These are phyloP conservation scores for Aspergillus transmontanensis DNA, from an alignment of 2,329 filamentous ascomycete genomes.

Conservation along the genomic window DNA sequence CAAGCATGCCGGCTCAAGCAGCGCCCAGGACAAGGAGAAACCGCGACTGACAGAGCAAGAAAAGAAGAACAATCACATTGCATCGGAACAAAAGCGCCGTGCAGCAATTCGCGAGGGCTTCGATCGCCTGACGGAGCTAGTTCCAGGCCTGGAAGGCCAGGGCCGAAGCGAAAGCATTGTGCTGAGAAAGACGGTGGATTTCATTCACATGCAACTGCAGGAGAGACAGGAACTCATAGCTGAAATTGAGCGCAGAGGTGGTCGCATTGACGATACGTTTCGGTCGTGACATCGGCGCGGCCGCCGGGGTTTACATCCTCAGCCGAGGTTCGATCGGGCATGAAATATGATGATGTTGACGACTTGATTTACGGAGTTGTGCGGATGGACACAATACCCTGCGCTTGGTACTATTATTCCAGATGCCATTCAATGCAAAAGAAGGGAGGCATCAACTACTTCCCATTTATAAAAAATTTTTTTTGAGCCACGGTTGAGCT, in stretches of 20 bases:
- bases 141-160: conserved; percentile 80
- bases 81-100: conserved; percentile 65
- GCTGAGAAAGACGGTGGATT: conserved; percentile 70
- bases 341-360: background rate
- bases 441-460: background rate
- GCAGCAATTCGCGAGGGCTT: conserved; percentile 81
- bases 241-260: conserved; percentile 61
- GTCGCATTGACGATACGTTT: conserved; percentile 51
- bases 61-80: conserved; percentile 75
- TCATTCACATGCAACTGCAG: conserved; percentile 62
- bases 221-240: conserved; percentile 61
- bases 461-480: background rate
- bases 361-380: background rate
- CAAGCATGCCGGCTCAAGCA: conserved; percentile 23
- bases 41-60: conserved; percentile 69
- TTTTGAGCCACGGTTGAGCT: background rate
- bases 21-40: conserved; percentile 51
- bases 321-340: conserved; percentile 1
- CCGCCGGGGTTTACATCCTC: background rate
- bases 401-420: too few relatives aligned
- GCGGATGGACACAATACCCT: background rate
- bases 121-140: conserved; percentile 75
- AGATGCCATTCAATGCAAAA: background rate
- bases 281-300: conserved; percentile 19
- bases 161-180: conserved; percentile 84